Base-by-base conservation (phyloP, 306 rosid genomes). In the Rubus idaeus region DNA sequence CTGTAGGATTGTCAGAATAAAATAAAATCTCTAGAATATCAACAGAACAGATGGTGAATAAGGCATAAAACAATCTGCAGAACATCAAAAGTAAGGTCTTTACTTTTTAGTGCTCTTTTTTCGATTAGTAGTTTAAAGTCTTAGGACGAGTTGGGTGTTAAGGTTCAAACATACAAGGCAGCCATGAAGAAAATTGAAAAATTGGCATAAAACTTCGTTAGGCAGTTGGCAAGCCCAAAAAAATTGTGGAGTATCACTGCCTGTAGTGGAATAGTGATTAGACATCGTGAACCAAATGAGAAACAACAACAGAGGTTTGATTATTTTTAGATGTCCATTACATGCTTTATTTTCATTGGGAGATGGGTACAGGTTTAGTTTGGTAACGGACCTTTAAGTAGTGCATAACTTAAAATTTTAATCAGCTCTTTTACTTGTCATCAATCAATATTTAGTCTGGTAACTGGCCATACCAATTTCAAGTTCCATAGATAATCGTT, bases 381-480 rank as follows among this genome's bases (percentile, higher is more conserved):
- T 70, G 52, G 45, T 39, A 53, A 70, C 30, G 49, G n/a, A 20
- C 56, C 52, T 23, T 47, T 6, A 69, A n/a, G 71, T 18, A 58
- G 42, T 61, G 66, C 66, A 61, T 68, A 20, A 68, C 20, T 44
- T 14, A 41, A 52, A 49, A 45, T 13, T 26, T 21, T 14, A 44
- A 30, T 77, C 46, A 2, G 2, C 46, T 18, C 45, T 64, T 39
- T 11, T 56, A 35, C 41, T 3, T 57, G 47, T 73, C 75, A 44
- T 62, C 16, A 52, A 9, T 79, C 17, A 64, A 12, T 69, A 17
- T 69, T 30, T 26, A n/a, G 55, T 73, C 62, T 73, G 77, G 67
- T 57, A 4, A 21, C 46, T 76, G 51, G 74, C 79, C 66, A 53
- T 68, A 46, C 26, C 60, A 50, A 70, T 49, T 35, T 70, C 61